Conservation (phyloP, 2,329 filamentous ascomycete genomes). For the Colletotrichum sp. region DNA sequence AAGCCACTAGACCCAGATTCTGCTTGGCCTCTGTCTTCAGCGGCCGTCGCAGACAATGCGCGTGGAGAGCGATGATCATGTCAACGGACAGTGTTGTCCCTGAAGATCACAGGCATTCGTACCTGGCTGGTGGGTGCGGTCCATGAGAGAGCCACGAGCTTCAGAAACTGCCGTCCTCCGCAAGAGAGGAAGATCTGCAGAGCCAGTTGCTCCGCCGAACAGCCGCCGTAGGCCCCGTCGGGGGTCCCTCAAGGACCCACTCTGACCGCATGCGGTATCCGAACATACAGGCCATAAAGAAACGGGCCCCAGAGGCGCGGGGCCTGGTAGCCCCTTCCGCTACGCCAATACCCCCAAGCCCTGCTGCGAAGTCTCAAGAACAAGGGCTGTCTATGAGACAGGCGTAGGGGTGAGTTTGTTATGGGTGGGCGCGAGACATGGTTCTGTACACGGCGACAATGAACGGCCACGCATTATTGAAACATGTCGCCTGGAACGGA, state of each 20-base stretch:
- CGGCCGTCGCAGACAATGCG: background rate
- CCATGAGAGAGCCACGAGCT: background rate
- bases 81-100: background rate
- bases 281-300: background rate
- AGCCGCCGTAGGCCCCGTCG: background rate
- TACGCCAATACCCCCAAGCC: background rate
- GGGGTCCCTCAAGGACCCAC: background rate
- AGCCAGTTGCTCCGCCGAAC: background rate
- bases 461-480: background rate
- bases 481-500: background rate
- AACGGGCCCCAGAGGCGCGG: background rate
- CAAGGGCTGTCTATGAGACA: constrained; percentile 1
- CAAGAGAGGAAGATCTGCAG: background rate
- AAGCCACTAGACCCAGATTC: background rate
- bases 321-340: background rate
- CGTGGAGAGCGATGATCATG: background rate
- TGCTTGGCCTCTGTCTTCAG: background rate
- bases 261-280: background rate
- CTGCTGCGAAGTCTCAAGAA: background rate
- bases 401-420: background rate
- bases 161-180: background rate
- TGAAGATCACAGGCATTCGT: background rate
- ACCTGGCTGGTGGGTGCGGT: background rate
- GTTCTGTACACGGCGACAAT: background rate
- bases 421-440: constrained; percentile 8